Evolutionary conservation across 805 yeast genomes (phyloP).

Genomic region (Ogataea ganodermae): DNA sequence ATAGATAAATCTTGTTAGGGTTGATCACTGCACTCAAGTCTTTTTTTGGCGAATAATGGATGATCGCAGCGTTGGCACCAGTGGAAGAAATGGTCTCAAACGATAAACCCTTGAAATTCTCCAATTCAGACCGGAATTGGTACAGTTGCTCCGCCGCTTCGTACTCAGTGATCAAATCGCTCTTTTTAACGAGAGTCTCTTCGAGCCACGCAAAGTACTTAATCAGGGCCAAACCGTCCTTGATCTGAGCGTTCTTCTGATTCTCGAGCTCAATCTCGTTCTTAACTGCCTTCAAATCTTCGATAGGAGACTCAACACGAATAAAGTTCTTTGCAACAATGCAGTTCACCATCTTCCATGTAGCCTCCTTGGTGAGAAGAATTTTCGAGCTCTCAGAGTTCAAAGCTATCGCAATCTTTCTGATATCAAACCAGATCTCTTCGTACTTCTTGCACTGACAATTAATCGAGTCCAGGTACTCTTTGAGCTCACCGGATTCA

Average conservation of each 20-base stretch:
- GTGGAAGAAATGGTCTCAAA: constrained; percentile 75
- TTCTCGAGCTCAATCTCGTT: constrained; percentile 51
- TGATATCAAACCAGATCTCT: constrained; percentile 47
- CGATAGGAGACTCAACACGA: constrained; percentile 57
- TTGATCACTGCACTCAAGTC: constrained; percentile 48
- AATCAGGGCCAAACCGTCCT: constrained; percentile 59
- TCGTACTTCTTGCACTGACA: constrained; percentile 47
- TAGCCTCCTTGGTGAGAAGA: constrained; percentile 55
- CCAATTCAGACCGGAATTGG: constrained; percentile 53
- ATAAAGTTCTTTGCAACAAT: constrained; percentile 40
- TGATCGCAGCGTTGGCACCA: constrained; percentile 76
- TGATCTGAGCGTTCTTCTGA: constrained; percentile 53
- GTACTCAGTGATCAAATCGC: constrained; percentile 59
- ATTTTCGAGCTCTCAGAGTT: constrained; percentile 34
- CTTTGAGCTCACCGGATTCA: constrained; percentile 30
- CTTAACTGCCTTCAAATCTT: constrained; percentile 53
- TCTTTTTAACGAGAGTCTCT: constrained; percentile 42
- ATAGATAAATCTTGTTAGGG: constrained; percentile 53
- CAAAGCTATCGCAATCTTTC: constrained; percentile 36
- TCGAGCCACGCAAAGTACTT: constrained; percentile 62
- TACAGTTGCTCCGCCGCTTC: constrained; percentile 63
- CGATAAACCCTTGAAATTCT: constrained; percentile 61
- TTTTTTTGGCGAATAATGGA: constrained; percentile 66
- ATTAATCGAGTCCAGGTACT: constrained; percentile 44
- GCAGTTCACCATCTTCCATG: constrained; percentile 69